A percentile compares a stretch with the other conserved stretches of the same genome.
Conservation (phyloP, 208 protist species). For the Giardia duodenalis region DNA sequence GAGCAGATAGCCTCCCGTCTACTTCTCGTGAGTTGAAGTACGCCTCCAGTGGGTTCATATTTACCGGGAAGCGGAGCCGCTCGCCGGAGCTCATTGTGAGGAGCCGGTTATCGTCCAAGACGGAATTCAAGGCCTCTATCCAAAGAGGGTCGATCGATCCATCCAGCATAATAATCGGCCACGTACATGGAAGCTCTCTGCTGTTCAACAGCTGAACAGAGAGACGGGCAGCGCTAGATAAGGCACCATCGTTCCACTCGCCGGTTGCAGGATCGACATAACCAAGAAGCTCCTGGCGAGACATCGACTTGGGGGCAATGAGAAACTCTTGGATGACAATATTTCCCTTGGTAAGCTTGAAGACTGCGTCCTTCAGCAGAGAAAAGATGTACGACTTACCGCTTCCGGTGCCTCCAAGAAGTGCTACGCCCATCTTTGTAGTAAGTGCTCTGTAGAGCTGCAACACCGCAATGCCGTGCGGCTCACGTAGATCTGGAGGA, state of each 20-base stretch:
- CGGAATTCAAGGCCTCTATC: constrained; percentile 96
- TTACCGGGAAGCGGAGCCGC: constrained; percentile 66
- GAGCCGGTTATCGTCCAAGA: constrained; percentile 87
- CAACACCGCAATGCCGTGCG: background rate
- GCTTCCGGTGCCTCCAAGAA: background rate
- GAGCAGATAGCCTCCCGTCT: background rate
- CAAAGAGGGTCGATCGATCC: constrained; percentile 94
- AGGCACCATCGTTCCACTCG: constrained; percentile 97
- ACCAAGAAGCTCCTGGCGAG: constrained; percentile 89
- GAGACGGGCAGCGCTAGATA: constrained; percentile 80
- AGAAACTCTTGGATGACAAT: constrained; percentile 10
- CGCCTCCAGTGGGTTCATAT: background rate
- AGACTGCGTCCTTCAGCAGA: constrained; percentile 3
- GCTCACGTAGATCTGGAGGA: background rate
- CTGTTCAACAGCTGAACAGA: constrained; percentile 58
- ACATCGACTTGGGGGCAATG: constrained; percentile 92
- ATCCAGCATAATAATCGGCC: constrained; percentile 81
- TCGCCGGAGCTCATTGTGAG: constrained; percentile 89
- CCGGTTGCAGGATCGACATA: constrained; percentile 83
- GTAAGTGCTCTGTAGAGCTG: constrained; percentile 24
- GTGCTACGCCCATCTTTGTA: constrained; percentile 3
- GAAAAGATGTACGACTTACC: background rate
- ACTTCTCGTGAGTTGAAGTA: background rate
- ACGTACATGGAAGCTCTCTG: background rate
- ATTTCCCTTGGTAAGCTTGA: background rate